Conservation (phyloP, 495 filamentous ascomycete genomes). For the Recurvomyces mirabilis region DNA sequence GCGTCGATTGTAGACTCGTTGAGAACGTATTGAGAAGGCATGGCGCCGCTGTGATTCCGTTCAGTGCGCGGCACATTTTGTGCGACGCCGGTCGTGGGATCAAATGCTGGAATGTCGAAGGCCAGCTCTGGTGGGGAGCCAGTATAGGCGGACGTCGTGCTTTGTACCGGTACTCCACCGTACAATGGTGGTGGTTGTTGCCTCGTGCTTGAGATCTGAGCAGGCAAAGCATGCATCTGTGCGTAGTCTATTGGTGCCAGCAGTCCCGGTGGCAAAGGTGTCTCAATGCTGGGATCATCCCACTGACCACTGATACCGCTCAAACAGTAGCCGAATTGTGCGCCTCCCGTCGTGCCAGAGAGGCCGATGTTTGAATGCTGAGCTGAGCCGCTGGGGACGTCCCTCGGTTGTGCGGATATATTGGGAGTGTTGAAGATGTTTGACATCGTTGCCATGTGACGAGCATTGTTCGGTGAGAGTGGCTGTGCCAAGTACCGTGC, state of each 20-base stretch:
- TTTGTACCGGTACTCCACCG: too few species aligned
- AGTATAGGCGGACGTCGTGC: too few species aligned
- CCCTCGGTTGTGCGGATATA: not conserved
- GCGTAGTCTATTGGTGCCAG: not conserved
- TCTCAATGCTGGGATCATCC: not conserved
- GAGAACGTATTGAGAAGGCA: too few species aligned
- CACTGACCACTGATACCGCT: not conserved
- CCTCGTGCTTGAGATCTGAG: too few species aligned
- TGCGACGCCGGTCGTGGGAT: too few species aligned
- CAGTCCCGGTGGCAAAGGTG: not conserved
- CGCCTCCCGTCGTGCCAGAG: not conserved
- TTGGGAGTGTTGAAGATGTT: not conserved
- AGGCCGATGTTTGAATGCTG: not conserved
- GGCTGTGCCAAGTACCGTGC: too few species aligned
- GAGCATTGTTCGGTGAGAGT: too few species aligned
- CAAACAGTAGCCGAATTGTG: constrained; percentile 2
- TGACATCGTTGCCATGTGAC: not conserved
- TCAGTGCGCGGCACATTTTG: too few species aligned
- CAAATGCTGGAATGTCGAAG: too few species aligned
- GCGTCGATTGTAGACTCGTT: not conserved
- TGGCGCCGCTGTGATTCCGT: too few species aligned
- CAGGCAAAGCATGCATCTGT: not conserved
- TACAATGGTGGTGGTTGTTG: too few species aligned
- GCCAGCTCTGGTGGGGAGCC: too few species aligned
- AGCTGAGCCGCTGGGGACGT: constrained; percentile 1